phyloP scores from a whole-genome alignment of 2,329 filamentous ascomycete species.

The Dothistroma pini region DNA sequence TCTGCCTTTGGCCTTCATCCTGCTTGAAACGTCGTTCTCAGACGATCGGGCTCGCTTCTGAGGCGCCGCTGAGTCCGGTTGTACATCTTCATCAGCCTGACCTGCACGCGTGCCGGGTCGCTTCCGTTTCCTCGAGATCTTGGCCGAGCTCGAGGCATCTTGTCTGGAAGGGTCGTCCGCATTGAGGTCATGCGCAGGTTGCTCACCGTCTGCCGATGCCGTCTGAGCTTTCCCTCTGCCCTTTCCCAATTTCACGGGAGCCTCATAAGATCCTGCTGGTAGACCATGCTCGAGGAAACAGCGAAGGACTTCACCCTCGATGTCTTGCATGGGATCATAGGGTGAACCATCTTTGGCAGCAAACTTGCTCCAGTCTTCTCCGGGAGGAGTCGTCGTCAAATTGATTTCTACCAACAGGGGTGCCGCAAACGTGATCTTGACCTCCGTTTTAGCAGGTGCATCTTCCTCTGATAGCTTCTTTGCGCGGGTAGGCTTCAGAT shows the following conservation, averaged over 20 bases:
- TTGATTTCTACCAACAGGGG: conserved; percentile 31
- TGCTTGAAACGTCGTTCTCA: background rate
- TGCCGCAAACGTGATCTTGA: conserved; percentile 39
- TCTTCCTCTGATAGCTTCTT: conserved; percentile 27
- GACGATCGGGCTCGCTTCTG: background rate
- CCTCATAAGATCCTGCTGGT: conserved; percentile 16
- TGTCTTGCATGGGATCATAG: conserved; percentile 34
- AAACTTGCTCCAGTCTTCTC: conserved; percentile 31
- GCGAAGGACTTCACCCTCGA: conserved; percentile 38
- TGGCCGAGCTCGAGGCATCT: background rate
- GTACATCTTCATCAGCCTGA: background rate
- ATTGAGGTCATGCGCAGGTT: background rate
- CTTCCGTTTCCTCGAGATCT: background rate
- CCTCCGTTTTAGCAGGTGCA: conserved; percentile 14
- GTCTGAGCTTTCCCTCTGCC: background rate
- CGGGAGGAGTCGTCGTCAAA: conserved; percentile 17
- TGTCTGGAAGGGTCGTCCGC: background rate
- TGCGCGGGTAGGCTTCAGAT: conserved; percentile 29
- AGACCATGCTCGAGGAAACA: conserved; percentile 35
- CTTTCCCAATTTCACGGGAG: conserved; percentile 4
- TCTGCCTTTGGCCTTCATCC: background rate
- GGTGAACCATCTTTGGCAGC: conserved; percentile 30
- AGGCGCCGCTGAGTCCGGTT: background rate
- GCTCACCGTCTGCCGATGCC: background rate
- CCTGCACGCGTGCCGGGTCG: background rate